Evolutionary conservation across 2,329 filamentous ascomycete species (phyloP), one percentile per base, ranked within the genome.

Genomic region (Pezicula rhizophila): DNA sequence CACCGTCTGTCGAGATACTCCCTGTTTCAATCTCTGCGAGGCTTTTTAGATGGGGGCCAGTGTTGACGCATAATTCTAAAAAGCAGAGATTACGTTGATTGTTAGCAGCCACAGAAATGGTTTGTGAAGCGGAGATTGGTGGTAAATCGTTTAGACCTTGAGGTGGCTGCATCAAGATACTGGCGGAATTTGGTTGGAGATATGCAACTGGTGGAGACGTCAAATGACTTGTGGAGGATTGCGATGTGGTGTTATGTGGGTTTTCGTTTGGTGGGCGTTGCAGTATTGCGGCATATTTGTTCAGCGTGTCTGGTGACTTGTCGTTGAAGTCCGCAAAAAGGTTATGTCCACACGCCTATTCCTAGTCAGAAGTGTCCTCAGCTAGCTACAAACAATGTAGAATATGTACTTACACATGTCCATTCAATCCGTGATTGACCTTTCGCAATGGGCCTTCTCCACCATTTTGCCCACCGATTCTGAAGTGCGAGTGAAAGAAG

Each of bases 1-100:
- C 20, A 40, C 45, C 45, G 18, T 47, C 45, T 8, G 35, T 40
- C 17, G 35, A 41, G 10, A 31, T 33, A 33, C 41, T 40, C 8
- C 18, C 37, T 3, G 25, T 15, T 11, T 47, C 45, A 18, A 47
- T 47, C 25, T 47, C 45, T 2, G 20, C 45, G 1, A 47, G 12
- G 4, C 18, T 31, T 41, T 47, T 47, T 3, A 47, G 45, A 41
- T 47, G 37, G 4, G 18, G 20, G 12, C 45, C 37, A 18, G 45
- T 47, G 37, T 47, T 47, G 18, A 41, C 45, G 11, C 45, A 47
- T 3, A 47, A 35, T 41, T 47, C 45, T 10, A 47, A 23, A n/a
- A 47, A 47, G 18, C 18, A 40, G 10, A 12, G 38, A 12, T n/a
- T 15, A 12, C 4, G 14, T n/a, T n/a, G n/a, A n/a, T n/a, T 15